These are phyloP conservation scores for Noccaea bulbosa DNA, from an alignment of 345 rosid species.

Conservation along the genomic window DNA sequence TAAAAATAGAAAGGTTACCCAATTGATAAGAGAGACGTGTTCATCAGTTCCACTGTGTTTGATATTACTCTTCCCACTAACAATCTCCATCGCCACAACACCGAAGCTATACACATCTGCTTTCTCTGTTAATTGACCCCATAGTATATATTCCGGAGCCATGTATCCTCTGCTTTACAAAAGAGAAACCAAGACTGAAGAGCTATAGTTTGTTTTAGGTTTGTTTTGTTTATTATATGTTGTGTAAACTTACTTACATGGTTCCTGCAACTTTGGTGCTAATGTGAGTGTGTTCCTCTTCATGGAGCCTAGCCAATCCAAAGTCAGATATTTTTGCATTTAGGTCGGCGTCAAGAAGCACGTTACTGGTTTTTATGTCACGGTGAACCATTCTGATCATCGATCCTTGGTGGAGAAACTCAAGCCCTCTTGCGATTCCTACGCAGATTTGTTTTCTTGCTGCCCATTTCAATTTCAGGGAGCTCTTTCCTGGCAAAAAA, in stretches of 20 bases:
- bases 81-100: conserved; percentile 52
- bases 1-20: conserved; percentile 35
- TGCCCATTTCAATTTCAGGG: conserved; percentile 50
- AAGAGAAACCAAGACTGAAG: background rate
- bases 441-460: conserved; percentile 55
- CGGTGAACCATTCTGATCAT: conserved; percentile 61
- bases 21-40: conserved; percentile 45
- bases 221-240: background rate
- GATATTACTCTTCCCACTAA: conserved; percentile 44
- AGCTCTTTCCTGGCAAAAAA: background rate
- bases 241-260: conserved; percentile 37
- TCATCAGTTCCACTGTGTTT: conserved; percentile 18
- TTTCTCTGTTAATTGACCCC: conserved; percentile 55
- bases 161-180: conserved; percentile 44
- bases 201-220: too few relatives aligned
- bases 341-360: conserved; percentile 54
- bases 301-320: conserved; percentile 66
- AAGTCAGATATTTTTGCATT: conserved; percentile 75
- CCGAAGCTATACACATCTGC: conserved; percentile 61
- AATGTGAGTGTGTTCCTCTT: conserved; percentile 57
- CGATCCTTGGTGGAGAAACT: conserved; percentile 66
- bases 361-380: conserved; percentile 66
- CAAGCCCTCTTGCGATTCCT: conserved; percentile 67
- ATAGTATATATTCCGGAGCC: conserved; percentile 51
- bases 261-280: conserved; percentile 73